Evolutionary conservation across 768 basidiomycete genomes (phyloP).

Genomic region (Amanita pseudoporphyria): DNA sequence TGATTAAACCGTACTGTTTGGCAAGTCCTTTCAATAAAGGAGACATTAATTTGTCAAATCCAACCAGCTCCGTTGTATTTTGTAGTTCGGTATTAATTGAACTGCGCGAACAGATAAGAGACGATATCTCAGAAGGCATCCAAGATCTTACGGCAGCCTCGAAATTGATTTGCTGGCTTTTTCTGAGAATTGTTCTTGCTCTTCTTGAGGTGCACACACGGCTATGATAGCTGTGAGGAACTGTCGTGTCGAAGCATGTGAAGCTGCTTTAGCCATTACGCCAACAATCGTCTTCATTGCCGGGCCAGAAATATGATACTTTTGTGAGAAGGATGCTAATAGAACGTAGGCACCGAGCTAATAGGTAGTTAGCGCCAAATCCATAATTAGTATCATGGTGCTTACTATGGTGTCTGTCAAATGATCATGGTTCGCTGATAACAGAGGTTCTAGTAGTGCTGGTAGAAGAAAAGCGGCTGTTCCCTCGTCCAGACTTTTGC

Average conservation of each 20-base stretch:
- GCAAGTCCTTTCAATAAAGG: slow-evolving; percentile 17
- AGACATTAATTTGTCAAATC: slow-evolving; percentile 17
- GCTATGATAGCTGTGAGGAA: slow-evolving; percentile 57
- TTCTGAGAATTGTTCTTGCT: slow-evolving; percentile 36
- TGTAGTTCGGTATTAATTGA: slow-evolving; percentile 10
- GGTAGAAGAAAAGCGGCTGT: slow-evolving; percentile 56
- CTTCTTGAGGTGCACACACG: slow-evolving; percentile 54
- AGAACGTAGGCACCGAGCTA: slow-evolving; percentile 78
- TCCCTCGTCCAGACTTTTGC: slow-evolving; percentile 52
- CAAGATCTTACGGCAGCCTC: slow-evolving; percentile 36
- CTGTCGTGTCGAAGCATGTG: slow-evolving; percentile 41
- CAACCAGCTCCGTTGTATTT: slow-evolving; percentile 11
- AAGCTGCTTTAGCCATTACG: slow-evolving; percentile 42
- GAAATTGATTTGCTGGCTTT: slow-evolving; percentile 32
- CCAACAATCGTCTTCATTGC: slow-evolving; percentile 52
- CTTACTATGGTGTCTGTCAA: slow-evolving; percentile 50
- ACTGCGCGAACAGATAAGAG: slow-evolving; percentile 6
- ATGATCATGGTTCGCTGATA: slow-evolving; percentile 21
- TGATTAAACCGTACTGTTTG: background rate
- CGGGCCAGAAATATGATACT: slow-evolving; percentile 44
- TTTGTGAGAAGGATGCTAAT: slow-evolving; percentile 59
- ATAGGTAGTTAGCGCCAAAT: slow-evolving; percentile 68
- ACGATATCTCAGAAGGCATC: background rate
- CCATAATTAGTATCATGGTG: slow-evolving; percentile 15
- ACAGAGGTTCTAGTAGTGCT: slow-evolving; percentile 51